Evolutionary conservation across 225 moss, liverwort and hornwort genomes (phyloP).

Genomic region (Neckera pumila): DNA sequence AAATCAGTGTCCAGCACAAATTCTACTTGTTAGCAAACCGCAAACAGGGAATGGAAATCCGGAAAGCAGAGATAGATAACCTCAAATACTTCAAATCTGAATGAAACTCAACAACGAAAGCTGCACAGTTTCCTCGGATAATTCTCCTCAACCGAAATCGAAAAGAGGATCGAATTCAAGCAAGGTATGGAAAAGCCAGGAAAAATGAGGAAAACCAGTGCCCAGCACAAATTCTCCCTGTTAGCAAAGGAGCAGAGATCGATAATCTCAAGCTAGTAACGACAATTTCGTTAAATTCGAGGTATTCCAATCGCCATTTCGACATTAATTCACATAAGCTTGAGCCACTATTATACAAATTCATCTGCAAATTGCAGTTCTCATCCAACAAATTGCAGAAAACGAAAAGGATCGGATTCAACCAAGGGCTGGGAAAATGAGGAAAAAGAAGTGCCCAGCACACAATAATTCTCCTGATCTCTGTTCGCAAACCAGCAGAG

Average conservation of each 20-base stretch:
- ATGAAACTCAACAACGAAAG: neutral
- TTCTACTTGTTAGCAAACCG: neutral
- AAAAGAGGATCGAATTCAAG: neutral
- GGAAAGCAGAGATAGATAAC: neutral
- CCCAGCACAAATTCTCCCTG: neutral
- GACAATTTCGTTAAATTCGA: too few relatives aligned
- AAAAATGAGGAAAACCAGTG: neutral
- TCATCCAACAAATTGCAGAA: neutral
- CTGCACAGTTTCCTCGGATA: neutral
- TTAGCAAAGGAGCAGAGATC: neutral
- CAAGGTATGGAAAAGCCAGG: neutral
- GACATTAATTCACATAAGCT: too few relatives aligned
- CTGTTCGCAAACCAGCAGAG: neutral
- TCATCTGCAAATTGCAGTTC: neutral
- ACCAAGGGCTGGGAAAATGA: neutral
- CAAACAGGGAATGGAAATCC: neutral
- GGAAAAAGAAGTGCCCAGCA: neutral
- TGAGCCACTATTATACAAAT: too few relatives aligned
- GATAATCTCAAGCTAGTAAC: neutral
- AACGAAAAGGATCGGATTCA: neutral
- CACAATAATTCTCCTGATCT: neutral
- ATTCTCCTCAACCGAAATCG: neutral
- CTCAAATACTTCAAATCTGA: neutral
- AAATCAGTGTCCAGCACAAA: neutral
- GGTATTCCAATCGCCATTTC: too few relatives aligned